These are phyloP conservation scores for Apiospora koreana DNA, from an alignment of 2,329 filamentous ascomycete species.

Conservation along the genomic window DNA sequence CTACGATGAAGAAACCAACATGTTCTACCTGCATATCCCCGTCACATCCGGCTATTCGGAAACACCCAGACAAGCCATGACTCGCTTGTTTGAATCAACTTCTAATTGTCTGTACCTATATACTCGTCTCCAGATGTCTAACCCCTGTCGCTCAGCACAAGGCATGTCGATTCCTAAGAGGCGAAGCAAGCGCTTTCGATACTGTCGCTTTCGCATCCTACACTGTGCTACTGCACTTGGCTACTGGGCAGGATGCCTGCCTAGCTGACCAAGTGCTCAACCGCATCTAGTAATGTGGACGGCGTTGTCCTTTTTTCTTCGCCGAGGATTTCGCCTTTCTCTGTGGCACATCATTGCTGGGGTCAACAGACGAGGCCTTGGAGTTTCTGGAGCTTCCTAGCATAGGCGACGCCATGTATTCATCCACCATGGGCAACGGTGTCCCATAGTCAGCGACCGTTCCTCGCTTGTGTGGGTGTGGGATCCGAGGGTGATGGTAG, in stretches of 20 bases:
- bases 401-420: neutral
- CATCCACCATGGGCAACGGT: neutral
- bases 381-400: constrained; percentile 18
- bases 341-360: constrained; percentile 20
- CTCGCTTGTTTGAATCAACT: neutral
- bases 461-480: neutral
- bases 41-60: neutral
- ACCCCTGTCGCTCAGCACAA: neutral
- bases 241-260: neutral
- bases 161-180: neutral
- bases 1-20: neutral
- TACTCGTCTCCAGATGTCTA: neutral
- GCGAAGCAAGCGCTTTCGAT: neutral
- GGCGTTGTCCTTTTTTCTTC: constrained; percentile 31
- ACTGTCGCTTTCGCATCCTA: neutral
- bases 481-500: constrained; percentile 19
- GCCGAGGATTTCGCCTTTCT: constrained; percentile 28
- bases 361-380: constrained; percentile 16
- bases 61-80: neutral
- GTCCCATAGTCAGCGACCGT: constrained; percentile 10
- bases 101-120: neutral
- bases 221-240: neutral
- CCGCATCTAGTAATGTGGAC: constrained; percentile 22
- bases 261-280: neutral
- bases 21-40: neutral